phyloP scores from a whole-genome alignment of 2,329 filamentous ascomycete genomes.

The Nemania bipapillata region DNA sequence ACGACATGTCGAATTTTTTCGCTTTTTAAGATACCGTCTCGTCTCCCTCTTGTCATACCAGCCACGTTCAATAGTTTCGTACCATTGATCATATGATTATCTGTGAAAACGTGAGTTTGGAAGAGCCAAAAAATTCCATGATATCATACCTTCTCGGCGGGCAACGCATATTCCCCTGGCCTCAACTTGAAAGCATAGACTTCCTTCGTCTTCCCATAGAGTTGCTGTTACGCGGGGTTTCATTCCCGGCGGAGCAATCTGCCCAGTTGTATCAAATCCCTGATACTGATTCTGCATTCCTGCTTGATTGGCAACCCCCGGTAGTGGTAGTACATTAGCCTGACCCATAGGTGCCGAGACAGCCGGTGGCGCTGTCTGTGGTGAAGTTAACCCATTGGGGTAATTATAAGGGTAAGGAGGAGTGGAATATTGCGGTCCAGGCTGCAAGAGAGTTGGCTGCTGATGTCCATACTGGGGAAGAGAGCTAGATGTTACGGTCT shows the following conservation, averaged over 20 bases:
- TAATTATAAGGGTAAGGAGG: conserved; percentile 79
- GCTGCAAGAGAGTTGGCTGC: conserved; percentile 79
- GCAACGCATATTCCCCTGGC: conserved; percentile 96
- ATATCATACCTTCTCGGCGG: conserved; percentile 79
- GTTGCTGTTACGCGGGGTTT: conserved; percentile 97
- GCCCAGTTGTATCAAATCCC: conserved; percentile 84
- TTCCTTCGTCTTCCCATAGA: conserved; percentile 97
- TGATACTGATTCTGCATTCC: conserved; percentile 68
- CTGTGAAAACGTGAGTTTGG: conserved; percentile 58
- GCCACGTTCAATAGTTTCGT: conserved; percentile 97
- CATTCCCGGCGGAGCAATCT: conserved; percentile 90
- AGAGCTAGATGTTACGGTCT: conserved; percentile 77
- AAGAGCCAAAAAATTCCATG: background rate
- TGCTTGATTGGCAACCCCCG: conserved; percentile 64
- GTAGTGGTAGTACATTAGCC: conserved; percentile 76
- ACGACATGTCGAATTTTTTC: conserved; percentile 97
- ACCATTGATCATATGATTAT: conserved; percentile 98
- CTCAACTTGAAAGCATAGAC: conserved; percentile 96
- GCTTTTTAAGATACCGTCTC: conserved; percentile 96
- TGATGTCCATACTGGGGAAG: conserved; percentile 83
- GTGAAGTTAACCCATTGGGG: conserved; percentile 80
- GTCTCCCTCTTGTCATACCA: conserved; percentile 94
- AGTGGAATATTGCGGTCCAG: conserved; percentile 75
- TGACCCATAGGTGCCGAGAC: conserved; percentile 74
- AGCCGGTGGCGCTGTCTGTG: conserved; percentile 72